Conservation (phyloP, 768 basidiomycete genomes). For the Solioccasus polychromus region DNA sequence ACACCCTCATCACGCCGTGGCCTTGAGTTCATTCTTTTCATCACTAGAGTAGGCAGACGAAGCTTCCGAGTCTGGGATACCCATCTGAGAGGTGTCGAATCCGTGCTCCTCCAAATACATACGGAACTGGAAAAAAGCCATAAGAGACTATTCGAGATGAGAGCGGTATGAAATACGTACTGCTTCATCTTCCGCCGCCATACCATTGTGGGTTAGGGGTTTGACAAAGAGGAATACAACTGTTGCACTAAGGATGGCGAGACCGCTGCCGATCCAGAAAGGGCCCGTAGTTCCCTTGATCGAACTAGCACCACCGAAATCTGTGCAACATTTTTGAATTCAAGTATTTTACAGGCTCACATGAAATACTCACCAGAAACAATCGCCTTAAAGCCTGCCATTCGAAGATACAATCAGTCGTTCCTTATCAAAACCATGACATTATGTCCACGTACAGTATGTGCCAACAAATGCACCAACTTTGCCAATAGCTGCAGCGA, state of each 20-base stretch:
- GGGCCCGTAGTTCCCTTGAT: constrained; percentile 74
- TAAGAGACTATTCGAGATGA: neutral
- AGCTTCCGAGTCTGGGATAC: constrained; percentile 36
- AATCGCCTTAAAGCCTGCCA: constrained; percentile 62
- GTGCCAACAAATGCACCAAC: constrained; percentile 81
- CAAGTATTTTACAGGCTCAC: neutral
- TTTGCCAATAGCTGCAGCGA: constrained; percentile 85
- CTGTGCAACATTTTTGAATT: constrained; percentile 22
- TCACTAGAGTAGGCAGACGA: constrained; percentile 15
- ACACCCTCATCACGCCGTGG: constrained; percentile 7
- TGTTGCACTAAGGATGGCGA: constrained; percentile 76
- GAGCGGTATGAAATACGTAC: constrained; percentile 36
- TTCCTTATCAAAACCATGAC: neutral
- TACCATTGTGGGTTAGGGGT: constrained; percentile 74
- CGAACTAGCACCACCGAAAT: constrained; percentile 55
- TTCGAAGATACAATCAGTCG: constrained; percentile 2
- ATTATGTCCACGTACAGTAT: constrained; percentile 52
- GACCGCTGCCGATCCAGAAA: constrained; percentile 84
- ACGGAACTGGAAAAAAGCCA: constrained; percentile 57
- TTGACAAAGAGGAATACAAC: constrained; percentile 71
- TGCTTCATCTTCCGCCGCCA: constrained; percentile 69
- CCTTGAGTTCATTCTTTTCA: constrained; percentile 17
- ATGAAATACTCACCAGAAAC: constrained; percentile 50
- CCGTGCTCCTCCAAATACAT: constrained; percentile 76
- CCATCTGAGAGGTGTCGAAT: constrained; percentile 77